Base-by-base conservation (phyloP, 768 basidiomycete genomes). In the Mycena sanguinolenta region DNA sequence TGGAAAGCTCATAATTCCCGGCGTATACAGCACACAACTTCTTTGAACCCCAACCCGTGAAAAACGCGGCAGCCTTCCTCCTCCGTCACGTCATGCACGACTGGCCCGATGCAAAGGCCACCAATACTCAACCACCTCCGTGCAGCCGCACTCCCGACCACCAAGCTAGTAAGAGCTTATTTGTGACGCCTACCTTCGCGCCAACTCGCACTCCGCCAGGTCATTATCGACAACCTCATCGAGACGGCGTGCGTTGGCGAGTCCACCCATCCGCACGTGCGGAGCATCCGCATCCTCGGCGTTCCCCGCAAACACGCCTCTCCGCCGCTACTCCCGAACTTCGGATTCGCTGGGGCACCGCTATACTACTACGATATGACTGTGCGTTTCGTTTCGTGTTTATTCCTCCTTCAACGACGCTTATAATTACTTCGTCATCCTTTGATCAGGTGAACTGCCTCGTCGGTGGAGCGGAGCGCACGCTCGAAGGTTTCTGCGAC, bases 61-160 rank as follows among this genome's bases (percentile, higher is more conserved):
- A 77, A 2, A 21, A 79, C 57, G 71, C 84, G 75, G 79, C 84
- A 0, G 83, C 85, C 7, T 89, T 84, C 73, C 74, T 88, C n/a
- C 70, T 89, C 25, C 80, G 87, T 21, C 81, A 83, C 17, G 81
- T 88, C 55, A 81, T 86, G 32, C 88, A 89, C 67, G 86, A 89
- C 72, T 88, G 87, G 87, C 81, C 87, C 1, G 88, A 88, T 58
- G 75, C 72, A 1, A 77, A 69, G n/a, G 76, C 78, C 28, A 71
- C 67, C 19, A 81, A 86, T 89, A 28, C 76, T 89, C 50, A 75
- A 82, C n/a, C 84, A 84, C 38, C 79, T 88, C 3, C 80, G 86
- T 23, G 78, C 79, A 23, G 78, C 78, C 1, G 81, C 81, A 2
- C 16, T 34, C 13, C 62, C 68, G 7, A 46, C 50, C 6, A 65